Evolutionary conservation across 2,329 filamentous ascomycete species (phyloP).

Genomic region (Pseudogymnoascus sp.): DNA sequence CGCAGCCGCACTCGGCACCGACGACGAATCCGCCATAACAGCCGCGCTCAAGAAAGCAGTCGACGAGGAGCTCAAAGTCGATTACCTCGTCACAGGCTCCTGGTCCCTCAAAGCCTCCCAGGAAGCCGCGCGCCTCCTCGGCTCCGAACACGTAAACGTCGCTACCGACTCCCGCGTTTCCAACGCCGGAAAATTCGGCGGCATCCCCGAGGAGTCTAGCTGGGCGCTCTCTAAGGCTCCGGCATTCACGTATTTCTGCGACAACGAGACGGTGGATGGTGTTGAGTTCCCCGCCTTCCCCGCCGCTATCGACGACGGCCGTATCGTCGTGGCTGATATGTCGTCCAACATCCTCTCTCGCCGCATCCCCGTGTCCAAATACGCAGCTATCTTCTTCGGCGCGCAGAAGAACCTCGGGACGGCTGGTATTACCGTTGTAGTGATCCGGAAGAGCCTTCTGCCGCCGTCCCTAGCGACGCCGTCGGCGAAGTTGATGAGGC

Average conservation of each 20-base stretch:
- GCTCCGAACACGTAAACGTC: constrained; percentile 71
- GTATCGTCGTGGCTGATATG: constrained; percentile 86
- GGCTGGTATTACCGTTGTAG: constrained; percentile 76
- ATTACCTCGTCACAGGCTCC: constrained; percentile 84
- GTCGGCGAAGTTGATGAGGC: constrained; percentile 58
- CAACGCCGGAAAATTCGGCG: constrained; percentile 77
- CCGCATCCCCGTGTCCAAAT: constrained; percentile 67
- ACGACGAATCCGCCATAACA: constrained; percentile 44
- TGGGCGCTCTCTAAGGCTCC: constrained; percentile 66
- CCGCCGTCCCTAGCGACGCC: constrained; percentile 58
- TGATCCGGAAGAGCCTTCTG: constrained; percentile 74
- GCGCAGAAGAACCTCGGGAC: constrained; percentile 91
- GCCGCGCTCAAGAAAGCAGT: constrained; percentile 54
- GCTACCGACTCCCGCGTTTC: constrained; percentile 56
- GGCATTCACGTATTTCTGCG: constrained; percentile 78
- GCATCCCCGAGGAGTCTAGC: constrained; percentile 65
- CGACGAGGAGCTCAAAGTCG: constrained; percentile 64
- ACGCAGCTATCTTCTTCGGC: constrained; percentile 79
- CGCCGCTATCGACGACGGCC: constrained; percentile 52
- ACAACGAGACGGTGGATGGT: constrained; percentile 90
- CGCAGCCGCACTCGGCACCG: constrained; percentile 42
- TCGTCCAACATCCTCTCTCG: constrained; percentile 86
- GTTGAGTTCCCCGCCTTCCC: constrained; percentile 80
- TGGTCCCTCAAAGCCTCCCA: constrained; percentile 87
- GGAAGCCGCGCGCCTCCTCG: constrained; percentile 71